These are phyloP conservation scores for Warburgia ugandensis DNA, from an alignment of 164 flowering plant genomes.

Conservation along the genomic window DNA sequence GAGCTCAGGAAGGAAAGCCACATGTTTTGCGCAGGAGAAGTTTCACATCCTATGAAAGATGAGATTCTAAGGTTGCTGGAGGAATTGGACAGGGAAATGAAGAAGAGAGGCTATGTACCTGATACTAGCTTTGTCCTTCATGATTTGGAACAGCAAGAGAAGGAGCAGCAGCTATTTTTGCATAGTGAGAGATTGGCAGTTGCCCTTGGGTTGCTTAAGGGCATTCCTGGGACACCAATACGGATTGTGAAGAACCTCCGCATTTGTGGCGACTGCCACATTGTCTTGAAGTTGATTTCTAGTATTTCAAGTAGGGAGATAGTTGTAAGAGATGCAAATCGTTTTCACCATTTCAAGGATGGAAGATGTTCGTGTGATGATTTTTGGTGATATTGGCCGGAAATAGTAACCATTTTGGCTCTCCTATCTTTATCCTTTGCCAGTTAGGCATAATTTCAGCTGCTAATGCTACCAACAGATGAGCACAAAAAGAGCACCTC, in stretches of 20 bases:
- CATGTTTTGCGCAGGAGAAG: constrained; percentile 69
- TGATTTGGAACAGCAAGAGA: constrained; percentile 66
- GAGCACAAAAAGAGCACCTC: no score
- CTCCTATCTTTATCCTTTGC: no score
- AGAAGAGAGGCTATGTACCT: constrained; percentile 69
- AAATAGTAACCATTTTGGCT: no score
- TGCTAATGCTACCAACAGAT: no score
- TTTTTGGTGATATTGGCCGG: constrained; percentile 80
- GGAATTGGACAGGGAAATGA: constrained; percentile 58
- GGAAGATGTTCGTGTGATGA: constrained; percentile 72
- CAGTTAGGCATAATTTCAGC: no score
- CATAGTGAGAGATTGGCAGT: constrained; percentile 82
- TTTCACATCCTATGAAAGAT: constrained; percentile 47
- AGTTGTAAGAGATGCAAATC: constrained; percentile 61
- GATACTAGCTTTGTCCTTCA: constrained; percentile 66
- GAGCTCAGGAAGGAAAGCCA: constrained; percentile 55
- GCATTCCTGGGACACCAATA: constrained; percentile 48
- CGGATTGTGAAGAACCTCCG: constrained; percentile 71
- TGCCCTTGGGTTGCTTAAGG: constrained; percentile 68
- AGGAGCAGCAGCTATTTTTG: constrained; percentile 61
- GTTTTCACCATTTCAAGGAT: constrained; percentile 73
- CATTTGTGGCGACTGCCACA: constrained; percentile 73
- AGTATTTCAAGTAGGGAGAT: constrained; percentile 46
- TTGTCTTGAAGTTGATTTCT: constrained; percentile 47
- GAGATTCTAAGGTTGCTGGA: constrained; percentile 42